Evolutionary conservation across 495 filamentous ascomycete species (phyloP).

Genomic region (Daldinia concentrica): DNA sequence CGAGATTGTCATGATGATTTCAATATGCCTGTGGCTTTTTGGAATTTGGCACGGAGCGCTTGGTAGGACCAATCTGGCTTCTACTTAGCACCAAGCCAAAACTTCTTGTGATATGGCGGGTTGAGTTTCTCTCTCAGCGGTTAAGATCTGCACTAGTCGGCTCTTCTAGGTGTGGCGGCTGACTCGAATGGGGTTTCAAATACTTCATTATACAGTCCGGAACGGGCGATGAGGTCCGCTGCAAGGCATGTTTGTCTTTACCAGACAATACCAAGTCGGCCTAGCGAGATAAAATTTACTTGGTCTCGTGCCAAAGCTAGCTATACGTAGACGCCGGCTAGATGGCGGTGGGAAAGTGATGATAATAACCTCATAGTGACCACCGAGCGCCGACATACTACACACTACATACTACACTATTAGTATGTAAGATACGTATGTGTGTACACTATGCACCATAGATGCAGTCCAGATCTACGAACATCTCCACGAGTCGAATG

Average conservation of each 20-base stretch:
- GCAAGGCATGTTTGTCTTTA: conserved; percentile 19
- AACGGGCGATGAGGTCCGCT: conserved; percentile 27
- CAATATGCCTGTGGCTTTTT: conserved; percentile 6
- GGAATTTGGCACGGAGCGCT: conserved; percentile 16
- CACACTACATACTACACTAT: conserved; percentile 12
- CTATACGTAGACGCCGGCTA: conserved; percentile 7
- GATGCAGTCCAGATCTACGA: conserved; percentile 10
- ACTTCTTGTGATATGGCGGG: conserved; percentile 16
- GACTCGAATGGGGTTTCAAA: conserved; percentile 35
- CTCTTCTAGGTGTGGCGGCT: conserved; percentile 32
- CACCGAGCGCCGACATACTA: conserved; percentile 34
- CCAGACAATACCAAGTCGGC: background rate
- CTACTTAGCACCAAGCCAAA: conserved; percentile 14
- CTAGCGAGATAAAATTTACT: conserved; percentile 13
- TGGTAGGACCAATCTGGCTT: conserved; percentile 27
- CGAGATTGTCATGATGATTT: conserved; percentile 29
- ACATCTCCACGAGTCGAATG: conserved; percentile 21
- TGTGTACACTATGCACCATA: background rate
- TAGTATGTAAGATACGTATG: background rate
- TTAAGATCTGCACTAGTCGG: conserved; percentile 25
- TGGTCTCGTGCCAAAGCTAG: conserved; percentile 33
- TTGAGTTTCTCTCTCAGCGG: conserved; percentile 20
- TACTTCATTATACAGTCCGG: conserved; percentile 35
- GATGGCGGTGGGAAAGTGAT: conserved; percentile 11
- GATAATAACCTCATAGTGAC: conserved; percentile 27